phyloP scores from a whole-genome alignment of 2,329 filamentous ascomycete species.

The Pseudocercospora musae region DNA sequence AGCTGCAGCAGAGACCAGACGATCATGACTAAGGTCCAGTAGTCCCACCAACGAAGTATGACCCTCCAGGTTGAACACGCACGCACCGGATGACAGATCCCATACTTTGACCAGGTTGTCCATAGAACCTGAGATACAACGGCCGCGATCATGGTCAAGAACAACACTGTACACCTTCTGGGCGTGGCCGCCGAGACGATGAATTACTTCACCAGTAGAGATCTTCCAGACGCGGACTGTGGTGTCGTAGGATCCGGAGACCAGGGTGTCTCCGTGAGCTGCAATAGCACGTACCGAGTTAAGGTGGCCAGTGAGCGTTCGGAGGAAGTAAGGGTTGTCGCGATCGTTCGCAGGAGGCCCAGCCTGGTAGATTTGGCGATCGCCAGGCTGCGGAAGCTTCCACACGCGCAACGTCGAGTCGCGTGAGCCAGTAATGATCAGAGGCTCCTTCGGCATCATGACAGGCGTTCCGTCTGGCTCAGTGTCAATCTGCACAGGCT shows the following conservation, averaged over 20 bases:
- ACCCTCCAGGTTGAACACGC: constrained; percentile 86
- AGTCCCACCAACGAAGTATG: constrained; percentile 90
- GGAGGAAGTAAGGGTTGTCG: constrained; percentile 93
- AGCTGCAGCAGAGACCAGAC: constrained; percentile 89
- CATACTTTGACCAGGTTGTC: constrained; percentile 97
- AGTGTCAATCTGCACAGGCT: constrained; percentile 75
- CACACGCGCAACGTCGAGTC: constrained; percentile 93
- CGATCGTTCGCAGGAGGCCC: constrained; percentile 68
- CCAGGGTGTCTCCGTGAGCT: constrained; percentile 89
- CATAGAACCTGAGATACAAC: constrained; percentile 98
- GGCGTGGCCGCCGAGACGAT: constrained; percentile 79
- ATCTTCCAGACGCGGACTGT: constrained; percentile 97
- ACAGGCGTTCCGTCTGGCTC: constrained; percentile 68
- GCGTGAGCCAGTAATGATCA: constrained; percentile 95
- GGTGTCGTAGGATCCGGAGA: constrained; percentile 94
- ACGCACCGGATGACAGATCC: constrained; percentile 82
- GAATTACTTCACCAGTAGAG: constrained; percentile 83
- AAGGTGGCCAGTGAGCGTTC: constrained; percentile 77
- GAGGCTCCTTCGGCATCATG: constrained; percentile 88
- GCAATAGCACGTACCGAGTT: constrained; percentile 96
- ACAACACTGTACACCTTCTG: constrained; percentile 98
- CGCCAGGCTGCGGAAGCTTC: constrained; percentile 80
- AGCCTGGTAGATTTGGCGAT: constrained; percentile 74
- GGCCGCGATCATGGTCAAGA: constrained; percentile 82
- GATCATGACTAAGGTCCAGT: constrained; percentile 82